Conservation (phyloP, 495 filamentous ascomycete species). For the Penicillium bovifimosum region DNA sequence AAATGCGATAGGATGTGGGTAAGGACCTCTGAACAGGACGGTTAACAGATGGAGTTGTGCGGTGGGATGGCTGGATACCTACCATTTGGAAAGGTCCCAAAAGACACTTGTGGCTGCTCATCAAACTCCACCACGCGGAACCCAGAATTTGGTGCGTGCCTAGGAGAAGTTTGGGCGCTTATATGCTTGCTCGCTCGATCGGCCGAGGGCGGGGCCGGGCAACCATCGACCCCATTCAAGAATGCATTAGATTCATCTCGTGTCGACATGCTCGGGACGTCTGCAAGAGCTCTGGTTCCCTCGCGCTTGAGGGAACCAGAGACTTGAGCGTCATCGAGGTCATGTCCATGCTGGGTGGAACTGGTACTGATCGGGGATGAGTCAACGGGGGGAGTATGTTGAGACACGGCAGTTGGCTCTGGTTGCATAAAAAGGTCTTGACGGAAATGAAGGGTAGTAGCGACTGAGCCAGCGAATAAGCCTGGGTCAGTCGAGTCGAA, state of each 20-base stretch:
- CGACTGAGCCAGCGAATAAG: constrained; percentile 62
- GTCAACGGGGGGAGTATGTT: constrained; percentile 44
- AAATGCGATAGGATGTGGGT: constrained; percentile 90
- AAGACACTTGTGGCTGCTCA: constrained; percentile 42
- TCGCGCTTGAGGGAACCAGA: constrained; percentile 28
- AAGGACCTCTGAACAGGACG: constrained; percentile 62
- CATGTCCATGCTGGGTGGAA: constrained; percentile 73
- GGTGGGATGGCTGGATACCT: constrained; percentile 21
- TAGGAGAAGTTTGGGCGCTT: constrained; percentile 28
- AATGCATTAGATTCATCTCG: constrained; percentile 28
- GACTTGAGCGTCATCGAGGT: constrained; percentile 40
- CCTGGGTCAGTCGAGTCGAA: constrained; percentile 40
- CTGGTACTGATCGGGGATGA: constrained; percentile 34
- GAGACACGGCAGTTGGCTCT: constrained; percentile 61
- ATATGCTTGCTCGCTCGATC: constrained; percentile 72
- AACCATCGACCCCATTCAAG: constrained; percentile 23
- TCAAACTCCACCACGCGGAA: constrained; percentile 46
- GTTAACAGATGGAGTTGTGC: constrained; percentile 18
- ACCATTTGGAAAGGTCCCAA: constrained; percentile 80
- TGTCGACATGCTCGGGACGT: constrained; percentile 19
- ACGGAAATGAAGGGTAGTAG: constrained; percentile 30
- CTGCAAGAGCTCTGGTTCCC: constrained; percentile 27
- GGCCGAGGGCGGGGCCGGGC: constrained; percentile 37
- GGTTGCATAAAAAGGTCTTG: constrained; percentile 82
- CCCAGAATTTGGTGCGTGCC: background rate